A percentile compares a stretch with the other conserved stretches of the same genome.
These are phyloP conservation scores for Fusarium sp. DNA, from an alignment of 2,329 filamentous ascomycete species.

Conservation along the genomic window DNA sequence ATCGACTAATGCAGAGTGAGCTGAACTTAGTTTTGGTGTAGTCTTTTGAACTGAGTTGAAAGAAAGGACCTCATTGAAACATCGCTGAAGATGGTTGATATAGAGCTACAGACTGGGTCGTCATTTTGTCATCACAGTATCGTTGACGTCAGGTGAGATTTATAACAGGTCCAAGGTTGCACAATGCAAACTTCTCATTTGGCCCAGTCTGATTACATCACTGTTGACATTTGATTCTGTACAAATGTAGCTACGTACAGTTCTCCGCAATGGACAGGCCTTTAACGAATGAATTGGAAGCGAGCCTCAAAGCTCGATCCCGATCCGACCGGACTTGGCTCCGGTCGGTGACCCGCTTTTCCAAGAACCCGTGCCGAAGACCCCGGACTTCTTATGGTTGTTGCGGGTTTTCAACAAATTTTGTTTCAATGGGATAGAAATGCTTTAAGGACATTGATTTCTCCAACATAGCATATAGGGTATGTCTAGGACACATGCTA, in stretches of 20 bases:
- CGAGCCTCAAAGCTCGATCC: conserved; percentile 4
- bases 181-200: conserved; percentile 5
- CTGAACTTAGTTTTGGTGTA: background rate
- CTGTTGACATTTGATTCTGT: background rate
- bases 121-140: conserved; percentile 42
- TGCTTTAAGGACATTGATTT: too few relatives aligned
- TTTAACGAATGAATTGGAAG: conserved; percentile 1
- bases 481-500: too few relatives aligned
- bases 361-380: conserved; percentile 1
- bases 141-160: conserved; percentile 39
- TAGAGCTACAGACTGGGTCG: conserved; percentile 3
- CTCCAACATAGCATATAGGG: too few relatives aligned
- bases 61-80: background rate
- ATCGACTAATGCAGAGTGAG: background rate
- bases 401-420: background rate
- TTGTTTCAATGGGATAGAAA: too few relatives aligned
- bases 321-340: conserved; percentile 25
- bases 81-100: conserved; percentile 1
- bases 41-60: too few relatives aligned
- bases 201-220: conserved; percentile 38
- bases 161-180: conserved; percentile 7
- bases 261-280: background rate
- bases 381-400: conserved; percentile 1
- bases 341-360: conserved; percentile 15
- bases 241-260: conserved; percentile 5